These are phyloP conservation scores for Rhodotorula sp. DNA, from an alignment of 1,284 basidiomycete species.

Conservation along the genomic window DNA sequence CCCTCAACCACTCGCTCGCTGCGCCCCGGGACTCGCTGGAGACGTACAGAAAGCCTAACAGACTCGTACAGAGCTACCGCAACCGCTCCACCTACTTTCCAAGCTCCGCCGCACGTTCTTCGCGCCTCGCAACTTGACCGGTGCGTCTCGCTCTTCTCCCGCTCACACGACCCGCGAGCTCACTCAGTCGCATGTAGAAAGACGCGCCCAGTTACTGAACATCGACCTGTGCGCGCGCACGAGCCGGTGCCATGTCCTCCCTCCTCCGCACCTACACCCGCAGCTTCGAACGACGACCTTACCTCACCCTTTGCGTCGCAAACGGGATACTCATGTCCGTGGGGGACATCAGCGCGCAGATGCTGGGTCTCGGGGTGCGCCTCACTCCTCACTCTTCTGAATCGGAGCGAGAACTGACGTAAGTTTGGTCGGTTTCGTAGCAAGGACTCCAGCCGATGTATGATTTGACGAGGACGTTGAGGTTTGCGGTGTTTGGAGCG, in stretches of 20 bases:
- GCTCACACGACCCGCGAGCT: no score
- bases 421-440: background rate
- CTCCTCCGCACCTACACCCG: slow-evolving; percentile 31
- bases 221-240: background rate
- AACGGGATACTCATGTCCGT: slow-evolving; percentile 30
- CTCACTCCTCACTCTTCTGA: background rate
- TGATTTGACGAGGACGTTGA: slow-evolving; percentile 22
- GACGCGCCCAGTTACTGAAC: background rate
- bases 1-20: no score
- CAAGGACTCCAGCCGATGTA: slow-evolving; percentile 4
- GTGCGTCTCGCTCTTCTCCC: background rate
- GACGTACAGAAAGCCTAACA: no score
- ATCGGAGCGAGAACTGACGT: background rate
- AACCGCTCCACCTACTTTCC: no score
- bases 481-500: slow-evolving; percentile 37
- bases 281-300: slow-evolving; percentile 31
- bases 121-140: background rate
- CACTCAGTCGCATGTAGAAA: no score
- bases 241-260: slow-evolving; percentile 12
- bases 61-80: no score
- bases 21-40: no score
- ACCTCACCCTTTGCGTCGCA: slow-evolving; percentile 31
- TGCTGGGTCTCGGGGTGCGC: slow-evolving; percentile 21
- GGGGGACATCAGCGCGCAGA: slow-evolving; percentile 33
- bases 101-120: no score